Evolutionary conservation across 345 rosid genomes (phyloP), one percentile per base, ranked within the genome.

Genomic region (Eucalyptus curtisii): DNA sequence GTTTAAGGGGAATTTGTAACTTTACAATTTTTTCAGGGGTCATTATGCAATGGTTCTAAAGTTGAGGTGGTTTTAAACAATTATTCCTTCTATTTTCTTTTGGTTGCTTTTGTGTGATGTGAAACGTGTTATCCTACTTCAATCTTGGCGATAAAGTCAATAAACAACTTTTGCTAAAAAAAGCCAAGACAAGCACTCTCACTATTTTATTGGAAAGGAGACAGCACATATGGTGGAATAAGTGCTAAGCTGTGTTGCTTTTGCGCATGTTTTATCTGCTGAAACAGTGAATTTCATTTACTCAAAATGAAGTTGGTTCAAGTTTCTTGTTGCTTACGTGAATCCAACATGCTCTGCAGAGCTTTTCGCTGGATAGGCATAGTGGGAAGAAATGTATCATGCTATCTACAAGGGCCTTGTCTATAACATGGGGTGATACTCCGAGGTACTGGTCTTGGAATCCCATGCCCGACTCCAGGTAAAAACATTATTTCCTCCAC

Each of bases 361-460:
- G 84, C 84, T 40, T 76, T 22, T 40, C 47, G 16, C 9, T 92
- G 86, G 90, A 88, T 10, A 90, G 91, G 76, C 33, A 30, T n/a
- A 90, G 88, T 64, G 93, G 93, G 86, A 90, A 90, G 71, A 92
- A 91, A 76, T 88, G 92, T 31, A 88, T 50, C 90, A 91, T 87
- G 92, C 85, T 91, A 10, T 89, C 91, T 7, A 86, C 91, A 17
- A 90, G 92, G 81, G 86, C 90, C 22, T 89, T 92, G 6, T 27
- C 37, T 24, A 91, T 92, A 86, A 40, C 27, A 8, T 91, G 91
- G 94, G 88, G 94, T 13, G 91, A 85, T 59, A 84, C 88, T 25
- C 91, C 90, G 19, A 55, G 33, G 42, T 76, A 37, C 45, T 40
- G 30, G 47, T 76, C 47, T 20, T 76, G 84, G 84, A 40, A 76